A percentile compares a stretch with the other conserved stretches of the same genome.
Conservation (phyloP, 148 eudicot genomes). For the Rhododendron ovatum region DNA sequence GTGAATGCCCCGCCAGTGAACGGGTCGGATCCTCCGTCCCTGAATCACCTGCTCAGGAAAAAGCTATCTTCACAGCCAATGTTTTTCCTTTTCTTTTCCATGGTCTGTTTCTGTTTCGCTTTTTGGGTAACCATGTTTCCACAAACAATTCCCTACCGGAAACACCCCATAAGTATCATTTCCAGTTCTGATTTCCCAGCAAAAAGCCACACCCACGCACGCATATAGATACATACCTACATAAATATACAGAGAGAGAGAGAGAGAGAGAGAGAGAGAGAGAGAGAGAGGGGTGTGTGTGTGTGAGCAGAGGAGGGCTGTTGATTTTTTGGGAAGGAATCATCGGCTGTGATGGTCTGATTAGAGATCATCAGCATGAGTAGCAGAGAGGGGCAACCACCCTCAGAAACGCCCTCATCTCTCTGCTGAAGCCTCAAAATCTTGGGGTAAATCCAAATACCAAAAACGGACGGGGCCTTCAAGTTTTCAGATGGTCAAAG, state of each 20-base stretch:
- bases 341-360: not conserved
- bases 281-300: not conserved
- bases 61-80: not conserved
- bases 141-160: no score
- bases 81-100: not conserved
- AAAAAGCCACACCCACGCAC: not conserved
- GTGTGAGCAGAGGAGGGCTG: not conserved
- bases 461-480: no score
- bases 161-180: not conserved
- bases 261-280: not conserved
- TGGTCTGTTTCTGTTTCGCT: not conserved
- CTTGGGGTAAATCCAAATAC: no score
- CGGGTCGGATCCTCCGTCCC: not conserved
- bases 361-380: not conserved
- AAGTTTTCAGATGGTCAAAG: not conserved
- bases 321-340: not conserved
- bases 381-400: slow-evolving; percentile 2
- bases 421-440: not conserved
- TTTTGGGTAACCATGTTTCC: not conserved
- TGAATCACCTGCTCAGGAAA: not conserved
- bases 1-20: not conserved
- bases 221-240: not conserved
- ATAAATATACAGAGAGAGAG: not conserved
- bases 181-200: not conserved
- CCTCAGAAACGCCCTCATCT: not conserved